Conservation (phyloP, 495 filamentous ascomycete species). For the Penicillium bialowiezense region DNA sequence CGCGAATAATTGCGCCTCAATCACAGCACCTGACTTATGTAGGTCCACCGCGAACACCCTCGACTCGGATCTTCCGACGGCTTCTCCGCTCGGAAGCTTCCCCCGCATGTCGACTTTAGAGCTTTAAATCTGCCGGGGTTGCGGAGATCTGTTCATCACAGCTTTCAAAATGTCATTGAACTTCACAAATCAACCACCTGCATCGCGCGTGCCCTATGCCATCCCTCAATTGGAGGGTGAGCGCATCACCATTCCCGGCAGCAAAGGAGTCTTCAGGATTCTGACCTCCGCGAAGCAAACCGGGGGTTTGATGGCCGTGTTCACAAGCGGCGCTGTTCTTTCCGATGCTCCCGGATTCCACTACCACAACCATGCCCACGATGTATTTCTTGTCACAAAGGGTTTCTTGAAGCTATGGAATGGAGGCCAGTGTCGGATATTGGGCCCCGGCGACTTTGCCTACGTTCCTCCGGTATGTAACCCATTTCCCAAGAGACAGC, state of each 20-base stretch:
- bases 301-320: slow-evolving; percentile 43
- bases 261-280: slow-evolving; percentile 42
- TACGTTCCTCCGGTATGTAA: slow-evolving; percentile 44
- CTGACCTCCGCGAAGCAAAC: slow-evolving; percentile 46
- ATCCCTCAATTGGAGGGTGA: slow-evolving; percentile 43
- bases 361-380: slow-evolving; percentile 47
- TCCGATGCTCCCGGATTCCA: slow-evolving; percentile 47
- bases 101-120: slow-evolving; percentile 14
- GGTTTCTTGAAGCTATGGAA: slow-evolving; percentile 48
- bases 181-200: slow-evolving; percentile 24
- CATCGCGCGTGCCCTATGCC: slow-evolving; percentile 33
- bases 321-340: slow-evolving; percentile 40
- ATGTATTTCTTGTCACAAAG: slow-evolving; percentile 48
- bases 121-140: slow-evolving; percentile 3
- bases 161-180: slow-evolving; percentile 24
- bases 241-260: slow-evolving; percentile 43
- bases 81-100: slow-evolving; percentile 12
- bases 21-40: no score
- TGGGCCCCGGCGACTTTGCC: slow-evolving; percentile 48
- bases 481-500: background rate
- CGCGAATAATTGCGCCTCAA: no score
- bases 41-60: no score
- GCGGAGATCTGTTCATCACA: background rate
- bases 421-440: slow-evolving; percentile 40
- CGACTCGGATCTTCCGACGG: slow-evolving; percentile 23